Conservation (phyloP, 306 rosid genomes). For the Quercus agrifolia region DNA sequence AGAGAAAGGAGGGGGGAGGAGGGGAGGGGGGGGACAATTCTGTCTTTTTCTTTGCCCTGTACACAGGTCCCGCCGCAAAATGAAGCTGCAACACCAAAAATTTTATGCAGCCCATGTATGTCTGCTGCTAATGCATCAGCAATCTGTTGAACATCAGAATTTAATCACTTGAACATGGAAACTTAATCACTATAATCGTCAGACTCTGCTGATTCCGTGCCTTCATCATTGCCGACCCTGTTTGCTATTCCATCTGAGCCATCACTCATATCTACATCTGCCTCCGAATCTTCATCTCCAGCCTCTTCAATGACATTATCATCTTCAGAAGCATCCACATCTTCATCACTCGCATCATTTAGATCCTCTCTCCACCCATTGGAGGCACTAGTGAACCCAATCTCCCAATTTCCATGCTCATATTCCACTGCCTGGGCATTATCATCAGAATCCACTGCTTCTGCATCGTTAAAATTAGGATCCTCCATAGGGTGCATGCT, state of each 20-base stretch:
- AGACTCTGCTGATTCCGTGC: conserved; percentile 59
- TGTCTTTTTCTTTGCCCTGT: neutral
- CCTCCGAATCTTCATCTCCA: conserved; percentile 69
- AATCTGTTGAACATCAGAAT: conserved; percentile 20
- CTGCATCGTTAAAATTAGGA: conserved; percentile 48
- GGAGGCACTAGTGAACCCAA: conserved; percentile 56
- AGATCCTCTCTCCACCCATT: conserved; percentile 58
- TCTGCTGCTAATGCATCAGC: conserved; percentile 14
- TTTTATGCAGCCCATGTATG: conserved; percentile 34
- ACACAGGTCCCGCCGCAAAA: conserved; percentile 13
- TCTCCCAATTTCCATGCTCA: conserved; percentile 82
- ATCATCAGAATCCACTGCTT: conserved; percentile 78
- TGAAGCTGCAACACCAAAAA: conserved; percentile 53
- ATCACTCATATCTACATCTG: conserved; percentile 59
- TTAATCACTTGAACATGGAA: neutral
- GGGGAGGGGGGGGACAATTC: neutral
- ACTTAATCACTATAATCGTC: conserved; percentile 81
- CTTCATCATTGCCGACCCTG: conserved; percentile 54
- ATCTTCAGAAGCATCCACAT: conserved; percentile 74
- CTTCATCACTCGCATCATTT: conserved; percentile 71
- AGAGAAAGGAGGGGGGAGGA: no score
- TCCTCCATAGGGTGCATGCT: conserved; percentile 44
- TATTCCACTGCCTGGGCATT: conserved; percentile 74
- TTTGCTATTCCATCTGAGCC: conserved; percentile 63
- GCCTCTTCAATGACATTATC: conserved; percentile 61